Evolutionary conservation across 768 basidiomycete genomes (phyloP), one percentile per base, ranked within the genome.

Genomic region (Auricularia auricula-judae): DNA sequence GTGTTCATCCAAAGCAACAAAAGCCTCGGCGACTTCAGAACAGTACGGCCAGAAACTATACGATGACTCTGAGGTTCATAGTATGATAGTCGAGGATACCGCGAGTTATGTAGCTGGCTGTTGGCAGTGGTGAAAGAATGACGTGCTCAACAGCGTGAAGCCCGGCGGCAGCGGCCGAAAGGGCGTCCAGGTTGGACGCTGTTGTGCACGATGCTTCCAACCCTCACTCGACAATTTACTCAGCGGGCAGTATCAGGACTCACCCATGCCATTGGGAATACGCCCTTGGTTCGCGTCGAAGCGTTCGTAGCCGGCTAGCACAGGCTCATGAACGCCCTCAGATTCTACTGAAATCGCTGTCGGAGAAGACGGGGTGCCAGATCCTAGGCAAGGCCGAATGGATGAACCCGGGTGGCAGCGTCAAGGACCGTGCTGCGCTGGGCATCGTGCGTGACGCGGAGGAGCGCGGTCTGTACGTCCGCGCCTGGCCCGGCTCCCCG

Each of bases 311-410:
- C 33, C 59, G 3, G 14, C 47, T 60, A 61, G 64, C 56, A 33
- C n/a, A 23, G 53, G 36, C 64, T 68, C 61, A 61, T 65, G 61
- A 36, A 39, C 21, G 56, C 2, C 3, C 53, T 18, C 72, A 97
- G 93, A 94, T 98, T 66, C 84, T 86, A 67, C 81, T 98, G 63
- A 86, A 91, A 74, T 76, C 76, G 14, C 80, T 97, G 7, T 97
- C 93, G 10, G 85, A 93, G 68, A 84, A 83, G 72, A 91, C 86
- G 1, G 94, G 93, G 16, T 86, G 84, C 63, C 83, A 84, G 62
- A 93, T 98, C 66, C 86, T 87, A 60, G 95, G 91, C n/a, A 98
- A 99, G 74, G 93, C 97, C 21, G 97, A 99, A 76, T 95, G 97
- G 72, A 94, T 97, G 77, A 98, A 98, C 71, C 97, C 97, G 0